Conservation (phyloP, 352 stramenopile genomes). For the Phytopythium vexans region DNA sequence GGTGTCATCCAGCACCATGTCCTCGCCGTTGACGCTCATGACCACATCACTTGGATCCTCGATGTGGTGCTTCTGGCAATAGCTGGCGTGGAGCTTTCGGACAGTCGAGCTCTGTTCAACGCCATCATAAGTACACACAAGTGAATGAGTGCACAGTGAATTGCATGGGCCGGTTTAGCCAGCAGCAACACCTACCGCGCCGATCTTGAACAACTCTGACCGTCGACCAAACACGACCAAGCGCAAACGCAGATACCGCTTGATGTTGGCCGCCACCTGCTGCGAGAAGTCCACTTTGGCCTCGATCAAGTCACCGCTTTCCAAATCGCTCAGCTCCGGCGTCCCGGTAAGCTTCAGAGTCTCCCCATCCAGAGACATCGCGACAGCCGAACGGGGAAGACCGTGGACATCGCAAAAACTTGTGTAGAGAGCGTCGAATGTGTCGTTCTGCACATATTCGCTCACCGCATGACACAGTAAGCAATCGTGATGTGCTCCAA, state of each 20-base stretch:
- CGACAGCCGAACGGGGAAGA: conserved; percentile 48
- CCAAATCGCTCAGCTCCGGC: conserved; percentile 33
- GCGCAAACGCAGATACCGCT: conserved; percentile 49
- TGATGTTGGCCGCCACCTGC: conserved; percentile 41
- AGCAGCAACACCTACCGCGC: conserved; percentile 32
- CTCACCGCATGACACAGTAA: background rate
- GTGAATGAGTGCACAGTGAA: background rate
- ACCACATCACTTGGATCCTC: conserved; percentile 38
- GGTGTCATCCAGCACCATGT: conserved; percentile 33
- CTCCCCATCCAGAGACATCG: conserved; percentile 62
- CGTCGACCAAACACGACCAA: conserved; percentile 50
- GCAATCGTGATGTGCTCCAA: background rate
- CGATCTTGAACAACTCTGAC: conserved; percentile 68
- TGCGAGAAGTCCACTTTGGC: conserved; percentile 71
- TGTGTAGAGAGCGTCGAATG: conserved; percentile 58
- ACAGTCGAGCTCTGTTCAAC: conserved; percentile 34
- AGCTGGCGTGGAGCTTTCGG: conserved; percentile 59
- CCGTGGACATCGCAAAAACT: conserved; percentile 66
- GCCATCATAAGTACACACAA: background rate
- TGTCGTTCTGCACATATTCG: conserved; percentile 39
- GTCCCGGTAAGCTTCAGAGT: conserved; percentile 23
- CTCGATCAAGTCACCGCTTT: conserved; percentile 64
- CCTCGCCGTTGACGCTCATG: conserved; percentile 44
- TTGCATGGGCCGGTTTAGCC: background rate
- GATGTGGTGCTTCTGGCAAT: conserved; percentile 63